Evolutionary conservation across 2,329 filamentous ascomycete genomes (phyloP).

Genomic region (Fusarium keratoplasticum): DNA sequence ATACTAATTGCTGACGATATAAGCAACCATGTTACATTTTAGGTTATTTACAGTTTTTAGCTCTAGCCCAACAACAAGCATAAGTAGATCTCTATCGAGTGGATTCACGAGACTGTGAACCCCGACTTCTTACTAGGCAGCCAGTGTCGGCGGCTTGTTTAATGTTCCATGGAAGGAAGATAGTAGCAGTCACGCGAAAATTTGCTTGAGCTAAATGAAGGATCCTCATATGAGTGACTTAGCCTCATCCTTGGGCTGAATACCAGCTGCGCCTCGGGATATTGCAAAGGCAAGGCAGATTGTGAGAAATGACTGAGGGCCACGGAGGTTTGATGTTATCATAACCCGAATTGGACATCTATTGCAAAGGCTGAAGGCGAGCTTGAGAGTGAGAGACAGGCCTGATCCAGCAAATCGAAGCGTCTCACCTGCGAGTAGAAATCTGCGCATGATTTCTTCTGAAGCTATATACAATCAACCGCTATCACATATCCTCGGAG

Average conservation of each 20-base stretch:
- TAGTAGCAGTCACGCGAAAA: not conserved
- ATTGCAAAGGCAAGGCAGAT: not conserved
- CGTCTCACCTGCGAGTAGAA: not conserved
- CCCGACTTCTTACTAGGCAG: not conserved
- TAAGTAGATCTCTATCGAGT: not conserved
- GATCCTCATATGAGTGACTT: not conserved
- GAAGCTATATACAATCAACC: not conserved
- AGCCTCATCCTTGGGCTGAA: not conserved
- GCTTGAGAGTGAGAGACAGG: not conserved
- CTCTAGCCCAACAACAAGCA: not conserved
- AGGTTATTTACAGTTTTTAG: not conserved
- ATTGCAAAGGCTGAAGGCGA: not conserved
- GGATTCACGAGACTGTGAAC: not conserved
- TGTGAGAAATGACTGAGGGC: not conserved
- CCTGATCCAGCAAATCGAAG: not conserved
- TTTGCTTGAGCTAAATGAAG: not conserved
- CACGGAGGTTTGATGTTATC: not conserved
- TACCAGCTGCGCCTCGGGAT: not conserved
- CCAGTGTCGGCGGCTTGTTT: not conserved
- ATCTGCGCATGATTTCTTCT: rapidly evolving
- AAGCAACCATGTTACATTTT: slow-evolving; percentile 51
- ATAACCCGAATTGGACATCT: not conserved
- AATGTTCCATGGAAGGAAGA: not conserved
- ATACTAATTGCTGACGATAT: not conserved
- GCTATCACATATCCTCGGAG: not conserved